A percentile compares a stretch with the other conserved stretches of the same genome.
Conservation (phyloP, 345 rosid genomes). For the Eucalyptus sideroxylon region DNA sequence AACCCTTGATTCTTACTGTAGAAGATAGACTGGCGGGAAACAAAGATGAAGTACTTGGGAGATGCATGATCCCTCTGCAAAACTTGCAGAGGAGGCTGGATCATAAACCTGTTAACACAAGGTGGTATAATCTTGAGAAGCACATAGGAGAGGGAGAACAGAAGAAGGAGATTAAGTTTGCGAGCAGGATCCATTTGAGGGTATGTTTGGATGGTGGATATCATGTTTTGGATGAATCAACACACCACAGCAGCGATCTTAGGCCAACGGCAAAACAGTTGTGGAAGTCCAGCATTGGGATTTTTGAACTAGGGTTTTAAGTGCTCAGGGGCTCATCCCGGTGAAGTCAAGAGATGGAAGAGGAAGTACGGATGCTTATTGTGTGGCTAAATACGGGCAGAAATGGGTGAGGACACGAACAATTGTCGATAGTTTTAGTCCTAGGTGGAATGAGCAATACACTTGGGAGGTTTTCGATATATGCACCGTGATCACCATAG, state of each 20-base stretch:
- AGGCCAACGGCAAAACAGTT: conserved; percentile 92
- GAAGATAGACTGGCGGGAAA: conserved; percentile 67
- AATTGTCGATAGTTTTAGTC: conserved; percentile 66
- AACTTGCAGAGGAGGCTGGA: conserved; percentile 71
- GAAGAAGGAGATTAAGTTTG: conserved; percentile 60
- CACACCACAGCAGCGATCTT: conserved; percentile 89
- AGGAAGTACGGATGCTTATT: conserved; percentile 91
- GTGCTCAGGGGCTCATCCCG: conserved; percentile 80
- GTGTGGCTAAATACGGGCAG: conserved; percentile 97
- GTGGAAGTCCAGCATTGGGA: conserved; percentile 76
- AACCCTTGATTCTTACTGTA: conserved; percentile 55
- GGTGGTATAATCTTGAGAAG: conserved; percentile 87
- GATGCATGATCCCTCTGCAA: conserved; percentile 44
- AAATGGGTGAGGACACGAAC: conserved; percentile 97
- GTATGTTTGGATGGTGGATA: conserved; percentile 90
- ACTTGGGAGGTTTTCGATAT: conserved; percentile 98
- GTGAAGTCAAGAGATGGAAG: conserved; percentile 83
- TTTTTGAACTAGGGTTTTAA: conserved; percentile 68
- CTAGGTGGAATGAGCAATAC: conserved; percentile 96
- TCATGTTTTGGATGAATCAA: conserved; percentile 97
- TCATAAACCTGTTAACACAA: conserved; percentile 54
- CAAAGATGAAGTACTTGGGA: conserved; percentile 73
- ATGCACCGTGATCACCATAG: conserved; percentile 89
- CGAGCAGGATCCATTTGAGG: conserved; percentile 83
- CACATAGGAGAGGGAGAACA: conserved; percentile 58